Evolutionary conservation across 306 rosid species (phyloP).

Genomic region (Quercus variabilis): DNA sequence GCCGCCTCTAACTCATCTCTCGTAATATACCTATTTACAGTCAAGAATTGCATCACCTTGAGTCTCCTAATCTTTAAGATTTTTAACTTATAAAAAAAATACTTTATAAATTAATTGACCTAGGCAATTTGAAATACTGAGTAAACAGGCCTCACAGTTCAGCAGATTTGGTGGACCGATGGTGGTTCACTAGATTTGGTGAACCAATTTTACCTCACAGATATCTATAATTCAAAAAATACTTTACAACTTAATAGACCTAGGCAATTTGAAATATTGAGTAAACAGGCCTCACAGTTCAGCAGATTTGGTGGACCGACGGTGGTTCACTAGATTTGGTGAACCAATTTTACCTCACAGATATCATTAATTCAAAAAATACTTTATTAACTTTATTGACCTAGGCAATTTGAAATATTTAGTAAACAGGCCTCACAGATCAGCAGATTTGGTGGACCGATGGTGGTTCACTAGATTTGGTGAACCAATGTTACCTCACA

Average conservation of each 20-base stretch:
- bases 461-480: too few species aligned
- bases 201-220: neutral
- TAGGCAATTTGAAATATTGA: too few species aligned
- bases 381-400: too few species aligned
- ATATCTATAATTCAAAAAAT: neutral
- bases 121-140: neutral
- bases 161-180: too few species aligned
- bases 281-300: neutral
- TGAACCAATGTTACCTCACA: too few species aligned
- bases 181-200: neutral
- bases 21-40: conserved; percentile 62
- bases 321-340: neutral
- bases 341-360: neutral
- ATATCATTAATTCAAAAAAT: neutral
- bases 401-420: too few species aligned
- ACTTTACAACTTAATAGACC: neutral
- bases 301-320: too few species aligned
- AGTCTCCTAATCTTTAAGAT: neutral
- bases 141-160: neutral
- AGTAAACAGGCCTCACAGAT: neutral
- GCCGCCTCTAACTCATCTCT: conserved; percentile 86
- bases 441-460: too few species aligned
- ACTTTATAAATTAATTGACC: neutral
- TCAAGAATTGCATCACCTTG: conserved; percentile 5
- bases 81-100: conserved; percentile 5